Evolutionary conservation across 176 grass and related monocot genomes (phyloP).

Genomic region (Thinopyrum elongatum): DNA sequence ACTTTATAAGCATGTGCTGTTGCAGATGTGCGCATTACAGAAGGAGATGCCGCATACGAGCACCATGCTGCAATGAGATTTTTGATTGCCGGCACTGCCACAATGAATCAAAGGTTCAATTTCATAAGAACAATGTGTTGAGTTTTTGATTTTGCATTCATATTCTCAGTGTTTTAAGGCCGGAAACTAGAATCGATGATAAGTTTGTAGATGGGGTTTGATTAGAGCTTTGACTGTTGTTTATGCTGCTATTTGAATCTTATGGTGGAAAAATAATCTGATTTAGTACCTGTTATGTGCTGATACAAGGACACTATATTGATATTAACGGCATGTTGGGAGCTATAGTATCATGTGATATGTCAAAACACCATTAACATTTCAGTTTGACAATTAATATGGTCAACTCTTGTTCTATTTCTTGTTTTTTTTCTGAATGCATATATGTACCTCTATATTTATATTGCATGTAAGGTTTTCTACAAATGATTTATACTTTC

Average conservation of each 20-base stretch:
- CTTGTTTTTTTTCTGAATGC: neutral
- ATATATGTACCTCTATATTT: neutral
- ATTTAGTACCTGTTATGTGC: neutral
- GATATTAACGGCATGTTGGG: neutral
- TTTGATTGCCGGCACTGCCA: constrained; percentile 94
- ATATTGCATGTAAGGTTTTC: neutral
- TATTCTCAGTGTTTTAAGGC: neutral
- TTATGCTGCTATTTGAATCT: neutral
- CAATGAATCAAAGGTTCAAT: constrained; percentile 82
- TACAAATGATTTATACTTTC: neutral
- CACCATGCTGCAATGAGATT: constrained; percentile 80
- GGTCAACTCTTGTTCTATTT: neutral
- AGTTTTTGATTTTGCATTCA: neutral
- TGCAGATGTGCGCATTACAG: constrained; percentile 76
- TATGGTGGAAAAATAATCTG: neutral
- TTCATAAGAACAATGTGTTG: neutral
- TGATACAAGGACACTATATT: neutral
- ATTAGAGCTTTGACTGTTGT: neutral
- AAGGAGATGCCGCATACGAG: constrained; percentile 74
- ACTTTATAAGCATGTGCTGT: constrained; percentile 26
- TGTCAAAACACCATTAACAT: neutral
- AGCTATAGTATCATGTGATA: neutral
- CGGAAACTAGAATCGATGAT: neutral
- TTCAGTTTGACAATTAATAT: neutral
- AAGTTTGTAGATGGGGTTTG: neutral